These are phyloP conservation scores for Penicillium verhagenii DNA, from an alignment of 495 filamentous ascomycete species.

Conservation along the genomic window DNA sequence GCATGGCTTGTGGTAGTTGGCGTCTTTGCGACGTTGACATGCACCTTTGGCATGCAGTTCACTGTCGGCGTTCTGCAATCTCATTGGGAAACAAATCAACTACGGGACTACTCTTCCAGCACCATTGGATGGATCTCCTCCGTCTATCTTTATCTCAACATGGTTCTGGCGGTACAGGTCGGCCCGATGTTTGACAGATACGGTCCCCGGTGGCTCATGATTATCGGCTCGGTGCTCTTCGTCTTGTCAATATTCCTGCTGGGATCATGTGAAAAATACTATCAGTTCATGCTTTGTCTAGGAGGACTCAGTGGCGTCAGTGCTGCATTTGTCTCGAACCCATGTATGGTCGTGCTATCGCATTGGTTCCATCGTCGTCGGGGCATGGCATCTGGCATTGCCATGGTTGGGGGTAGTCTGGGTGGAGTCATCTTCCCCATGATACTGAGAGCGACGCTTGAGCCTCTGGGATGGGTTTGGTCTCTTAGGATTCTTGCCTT, in stretches of 20 bases:
- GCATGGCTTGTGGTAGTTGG: constrained; percentile 68
- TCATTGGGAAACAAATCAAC: constrained; percentile 51
- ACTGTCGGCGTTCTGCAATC: constrained; percentile 53
- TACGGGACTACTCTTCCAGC: constrained; percentile 40
- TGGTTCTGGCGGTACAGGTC: constrained; percentile 23
- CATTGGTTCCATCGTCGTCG: constrained; percentile 69
- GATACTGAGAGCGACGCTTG: constrained; percentile 63
- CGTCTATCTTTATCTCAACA: constrained; percentile 12
- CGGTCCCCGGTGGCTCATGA: constrained; percentile 65
- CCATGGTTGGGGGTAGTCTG: constrained; percentile 62
- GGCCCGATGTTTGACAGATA: constrained; percentile 71
- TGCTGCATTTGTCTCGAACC: constrained; percentile 63
- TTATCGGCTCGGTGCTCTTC: constrained; percentile 60
- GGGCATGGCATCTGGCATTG: constrained; percentile 67
- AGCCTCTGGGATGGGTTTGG: constrained; percentile 67
- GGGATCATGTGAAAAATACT: constrained; percentile 40
- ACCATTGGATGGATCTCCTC: constrained; percentile 53
- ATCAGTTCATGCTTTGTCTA: constrained; percentile 42
- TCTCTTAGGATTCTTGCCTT: constrained; percentile 67
- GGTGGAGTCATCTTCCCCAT: constrained; percentile 56
- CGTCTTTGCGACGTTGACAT: constrained; percentile 61
- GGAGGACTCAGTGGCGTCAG: constrained; percentile 40
- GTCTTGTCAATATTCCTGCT: constrained; percentile 67
- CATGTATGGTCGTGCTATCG: constrained; percentile 51
- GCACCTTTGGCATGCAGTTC: constrained; percentile 49